These are phyloP conservation scores for Quercus ilex DNA, from an alignment of 306 rosid genomes.

Conservation along the genomic window DNA sequence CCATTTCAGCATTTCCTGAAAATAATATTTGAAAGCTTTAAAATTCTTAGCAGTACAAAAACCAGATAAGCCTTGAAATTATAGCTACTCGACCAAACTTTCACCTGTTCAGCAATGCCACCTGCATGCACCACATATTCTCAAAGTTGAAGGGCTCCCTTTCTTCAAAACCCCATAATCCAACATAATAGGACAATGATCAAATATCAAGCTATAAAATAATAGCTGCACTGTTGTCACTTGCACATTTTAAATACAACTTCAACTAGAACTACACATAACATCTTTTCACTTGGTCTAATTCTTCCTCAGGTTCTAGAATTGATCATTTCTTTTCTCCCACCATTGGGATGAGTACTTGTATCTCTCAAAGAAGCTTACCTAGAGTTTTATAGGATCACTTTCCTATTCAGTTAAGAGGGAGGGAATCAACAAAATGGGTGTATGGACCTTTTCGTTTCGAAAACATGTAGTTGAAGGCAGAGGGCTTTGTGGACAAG, in stretches of 20 bases:
- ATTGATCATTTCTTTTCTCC: too few relatives aligned
- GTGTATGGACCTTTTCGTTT: too few relatives aligned
- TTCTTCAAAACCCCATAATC: not conserved
- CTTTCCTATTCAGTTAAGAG: too few relatives aligned
- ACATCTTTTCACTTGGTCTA: not conserved
- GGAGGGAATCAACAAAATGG: too few relatives aligned
- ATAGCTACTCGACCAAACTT: not conserved
- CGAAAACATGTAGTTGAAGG: too few relatives aligned
- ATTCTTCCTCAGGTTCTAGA: too few relatives aligned
- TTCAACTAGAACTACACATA: not conserved
- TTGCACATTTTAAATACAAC: not conserved
- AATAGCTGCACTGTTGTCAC: not conserved
- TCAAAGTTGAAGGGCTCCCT: not conserved
- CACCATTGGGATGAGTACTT: too few relatives aligned
- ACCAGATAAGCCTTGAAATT: not conserved
- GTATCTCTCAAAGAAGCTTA: too few relatives aligned
- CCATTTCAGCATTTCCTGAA: not conserved
- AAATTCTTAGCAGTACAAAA: not conserved
- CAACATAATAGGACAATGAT: not conserved
- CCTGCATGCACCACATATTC: not conserved
- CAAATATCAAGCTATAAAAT: not conserved
- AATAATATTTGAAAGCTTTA: not conserved
- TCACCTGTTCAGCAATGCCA: not conserved
- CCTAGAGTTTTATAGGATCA: too few relatives aligned
- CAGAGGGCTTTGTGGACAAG: too few relatives aligned